These are phyloP conservation scores for Mentha longifolia DNA, from an alignment of 257 asterid species.

Conservation along the genomic window DNA sequence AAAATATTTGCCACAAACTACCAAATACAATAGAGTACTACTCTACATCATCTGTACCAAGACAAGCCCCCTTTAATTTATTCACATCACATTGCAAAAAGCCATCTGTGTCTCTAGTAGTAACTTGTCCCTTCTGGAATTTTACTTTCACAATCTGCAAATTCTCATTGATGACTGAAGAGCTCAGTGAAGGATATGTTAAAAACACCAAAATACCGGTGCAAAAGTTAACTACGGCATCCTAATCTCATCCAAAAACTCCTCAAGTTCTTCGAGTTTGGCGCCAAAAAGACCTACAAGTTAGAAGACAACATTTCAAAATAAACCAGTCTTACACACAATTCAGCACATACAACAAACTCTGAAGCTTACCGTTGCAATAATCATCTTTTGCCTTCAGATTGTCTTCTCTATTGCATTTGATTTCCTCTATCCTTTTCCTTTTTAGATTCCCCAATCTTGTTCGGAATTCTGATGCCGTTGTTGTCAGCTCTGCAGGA, in stretches of 20 bases:
- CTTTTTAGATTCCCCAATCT: slow-evolving; percentile 54
- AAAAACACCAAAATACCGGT: background rate
- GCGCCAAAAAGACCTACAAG: slow-evolving; percentile 51
- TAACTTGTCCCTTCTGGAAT: background rate
- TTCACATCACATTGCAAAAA: too few species aligned
- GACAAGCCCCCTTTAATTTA: too few species aligned
- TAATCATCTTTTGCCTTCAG: slow-evolving; percentile 29
- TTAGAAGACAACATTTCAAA: slow-evolving; percentile 33
- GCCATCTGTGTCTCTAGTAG: background rate
- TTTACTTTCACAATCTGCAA: background rate
- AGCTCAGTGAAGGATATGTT: background rate
- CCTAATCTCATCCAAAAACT: slow-evolving; percentile 46
- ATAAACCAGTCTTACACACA: background rate
- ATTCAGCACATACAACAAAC: slow-evolving; percentile 8
- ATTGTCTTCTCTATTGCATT: slow-evolving; percentile 35
- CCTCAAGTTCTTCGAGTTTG: slow-evolving; percentile 52
- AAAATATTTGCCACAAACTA: background rate
- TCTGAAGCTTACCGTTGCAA: slow-evolving; percentile 38
- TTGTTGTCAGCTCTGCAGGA: slow-evolving; percentile 52
- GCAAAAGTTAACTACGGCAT: background rate
- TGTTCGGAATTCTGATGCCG: slow-evolving; percentile 53
- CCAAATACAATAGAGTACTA: background rate
- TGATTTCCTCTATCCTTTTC: slow-evolving; percentile 46
- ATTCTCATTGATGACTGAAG: background rate
- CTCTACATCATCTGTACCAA: background rate